Percentiles rank a stretch among this genome's conserved stretches.
These are phyloP conservation scores for Thecaphora thlaspeos DNA, from an alignment of 1,284 basidiomycete species.

Conservation along the genomic window DNA sequence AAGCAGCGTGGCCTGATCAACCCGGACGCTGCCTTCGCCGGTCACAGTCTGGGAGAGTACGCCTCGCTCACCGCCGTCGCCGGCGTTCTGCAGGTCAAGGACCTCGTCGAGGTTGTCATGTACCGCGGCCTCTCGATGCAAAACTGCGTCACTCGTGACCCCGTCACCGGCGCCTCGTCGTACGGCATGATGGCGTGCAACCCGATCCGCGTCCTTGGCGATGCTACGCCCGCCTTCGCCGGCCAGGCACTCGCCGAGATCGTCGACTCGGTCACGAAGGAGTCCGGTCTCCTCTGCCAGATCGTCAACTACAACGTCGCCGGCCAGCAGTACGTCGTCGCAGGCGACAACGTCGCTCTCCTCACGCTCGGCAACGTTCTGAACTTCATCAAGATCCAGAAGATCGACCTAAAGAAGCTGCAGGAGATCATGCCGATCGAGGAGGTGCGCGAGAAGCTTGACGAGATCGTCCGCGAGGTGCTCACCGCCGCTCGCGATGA, in stretches of 20 bases:
- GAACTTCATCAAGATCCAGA: slow-evolving; percentile 94
- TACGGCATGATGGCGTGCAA: slow-evolving; percentile 99
- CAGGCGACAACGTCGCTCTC: slow-evolving; percentile 88
- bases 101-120: slow-evolving; percentile 97
- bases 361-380: slow-evolving; percentile 93
- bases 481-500: slow-evolving; percentile 72
- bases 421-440: slow-evolving; percentile 76
- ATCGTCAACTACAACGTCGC: slow-evolving; percentile 89
- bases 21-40: slow-evolving; percentile 85
- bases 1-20: slow-evolving; percentile 92
- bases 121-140: slow-evolving; percentile 98
- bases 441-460: slow-evolving; percentile 86
- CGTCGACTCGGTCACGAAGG: slow-evolving; percentile 66
- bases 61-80: slow-evolving; percentile 96
- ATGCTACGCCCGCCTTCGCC: slow-evolving; percentile 65
- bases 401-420: slow-evolving; percentile 92
- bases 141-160: slow-evolving; percentile 39
- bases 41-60: slow-evolving; percentile 97
- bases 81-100: slow-evolving; percentile 88
- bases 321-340: slow-evolving; percentile 74
- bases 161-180: slow-evolving; percentile 44
- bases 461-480: slow-evolving; percentile 83
- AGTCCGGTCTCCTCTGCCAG: slow-evolving; percentile 79
- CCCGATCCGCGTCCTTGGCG: slow-evolving; percentile 77
- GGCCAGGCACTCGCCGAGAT: slow-evolving; percentile 86